Evolutionary conservation across 192 early-diverging fungal genomes (phyloP), one percentile per base, ranked within the genome.

Genomic region (Entomortierella beljakovae): DNA sequence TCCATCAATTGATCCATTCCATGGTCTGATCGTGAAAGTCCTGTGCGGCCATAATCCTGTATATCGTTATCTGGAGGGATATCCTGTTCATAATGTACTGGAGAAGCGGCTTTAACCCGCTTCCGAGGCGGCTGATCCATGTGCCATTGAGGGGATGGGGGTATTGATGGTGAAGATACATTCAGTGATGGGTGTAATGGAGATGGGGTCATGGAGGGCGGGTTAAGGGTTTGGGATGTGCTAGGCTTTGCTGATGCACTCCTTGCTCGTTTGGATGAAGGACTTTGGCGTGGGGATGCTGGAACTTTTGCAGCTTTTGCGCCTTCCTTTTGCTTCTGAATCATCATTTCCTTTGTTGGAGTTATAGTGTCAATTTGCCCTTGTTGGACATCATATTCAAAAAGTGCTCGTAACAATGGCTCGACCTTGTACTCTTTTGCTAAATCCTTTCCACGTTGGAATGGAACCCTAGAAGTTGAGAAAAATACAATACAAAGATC

Each of bases 381-480:
- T 70, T 81, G 55, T 81, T 81, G 92, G 90, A 79, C 35, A 64
- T 94, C 87, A 68, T 96, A 93, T 38, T 97, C 93, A 25, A 98
- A 84, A 18, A 99, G 73, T 0, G 95, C 91, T 18, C 87, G 80
- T 57, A 99, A 80, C 23, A 88, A 65, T 2, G 85, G 81, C 50
- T 90, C 86, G 5, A 97, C 94, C 15, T 84, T 83, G 80, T 94
- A 98, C 43, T 94, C 90, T 58, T 86, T 70, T 23, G 96, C 94
- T 0, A 99, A 80, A 66, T 94, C 89, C 31, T 93, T 90, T n/a
- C 94, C 95, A 18, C 90, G 85, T 57, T 89, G 85, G 75, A 92
- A 93, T 6, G 98, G 98, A 25, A 99, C 88, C 94, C 94, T 95
- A 28, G 49, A 37, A 18, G 23, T 25, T 28, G 23, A 13, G 50